Conservation (phyloP, 495 filamentous ascomycete species). For the Xylaria telfairii region DNA sequence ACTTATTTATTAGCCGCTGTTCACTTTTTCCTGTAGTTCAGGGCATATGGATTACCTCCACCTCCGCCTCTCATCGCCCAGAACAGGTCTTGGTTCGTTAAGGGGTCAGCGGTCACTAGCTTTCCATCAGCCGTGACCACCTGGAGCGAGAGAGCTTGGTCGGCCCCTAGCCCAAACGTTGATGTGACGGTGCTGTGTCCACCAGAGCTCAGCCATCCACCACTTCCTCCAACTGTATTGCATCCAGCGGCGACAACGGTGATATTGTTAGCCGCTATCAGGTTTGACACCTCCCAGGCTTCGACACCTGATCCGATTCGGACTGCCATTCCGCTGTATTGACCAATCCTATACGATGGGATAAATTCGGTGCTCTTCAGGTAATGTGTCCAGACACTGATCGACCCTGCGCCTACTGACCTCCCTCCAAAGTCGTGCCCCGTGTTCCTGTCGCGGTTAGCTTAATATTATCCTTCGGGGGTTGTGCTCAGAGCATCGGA, state of each 20-base stretch:
- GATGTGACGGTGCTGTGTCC: conserved; percentile 63
- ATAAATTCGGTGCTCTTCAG: conserved; percentile 54
- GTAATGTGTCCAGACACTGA: conserved; percentile 58
- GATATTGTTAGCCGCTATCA: conserved; percentile 48
- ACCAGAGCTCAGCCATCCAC: conserved; percentile 59
- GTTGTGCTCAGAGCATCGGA: background rate
- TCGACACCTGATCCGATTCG: conserved; percentile 66
- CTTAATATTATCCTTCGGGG: background rate
- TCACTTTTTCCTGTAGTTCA: conserved; percentile 67
- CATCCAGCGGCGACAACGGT: conserved; percentile 59
- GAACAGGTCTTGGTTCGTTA: conserved; percentile 60
- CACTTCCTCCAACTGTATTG: conserved; percentile 49
- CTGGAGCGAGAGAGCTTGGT: conserved; percentile 63
- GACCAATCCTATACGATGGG: conserved; percentile 44
- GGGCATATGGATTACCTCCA: conserved; percentile 44
- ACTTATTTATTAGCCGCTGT: background rate
- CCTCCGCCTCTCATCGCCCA: conserved; percentile 67
- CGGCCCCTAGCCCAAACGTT: conserved; percentile 63
- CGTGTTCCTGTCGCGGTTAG: conserved; percentile 44
- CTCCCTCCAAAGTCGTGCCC: conserved; percentile 48
- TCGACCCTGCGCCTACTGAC: conserved; percentile 48
- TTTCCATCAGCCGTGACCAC: conserved; percentile 58
- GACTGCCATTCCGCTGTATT: conserved; percentile 53
- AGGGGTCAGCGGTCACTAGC: conserved; percentile 51
- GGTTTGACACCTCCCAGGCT: conserved; percentile 56